Base-by-base conservation (phyloP, 179 eudicot genomes). In the Dionaea muscipula region DNA sequence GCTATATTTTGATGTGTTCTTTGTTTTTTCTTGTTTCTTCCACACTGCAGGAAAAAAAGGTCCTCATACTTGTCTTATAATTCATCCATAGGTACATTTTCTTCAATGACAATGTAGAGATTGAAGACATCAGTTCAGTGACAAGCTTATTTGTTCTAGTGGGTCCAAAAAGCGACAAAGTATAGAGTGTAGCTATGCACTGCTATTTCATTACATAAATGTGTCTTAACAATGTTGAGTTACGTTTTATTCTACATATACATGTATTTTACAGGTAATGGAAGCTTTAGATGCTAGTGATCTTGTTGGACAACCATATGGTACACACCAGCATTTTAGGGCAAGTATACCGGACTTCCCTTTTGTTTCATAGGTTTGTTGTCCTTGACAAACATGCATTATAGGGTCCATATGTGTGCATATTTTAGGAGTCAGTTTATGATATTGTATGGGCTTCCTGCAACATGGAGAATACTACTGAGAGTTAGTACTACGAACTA, bases 91-190 rank as follows among this genome's bases (percentile, higher is more conserved):
- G 89, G 81, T 82, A 82, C 62, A 77, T 82, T 60, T 82, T 82
- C 72, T 72, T 75, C 25, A 63, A 82, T 37, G 89, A 82, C 77
- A 79, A 82, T 62, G 81, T 82, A 67, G 89, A 82, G 67, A 63
- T 82, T 64, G 59, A 77, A 62, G 89, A 82, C 56, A 79, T 82
- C 61, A 74, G 81, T 22, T 51, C 68, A 31, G 59, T 61, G 64
- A 79, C 85, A 46, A 68, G 72, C 71, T 60, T 82, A 68, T 75
- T 79, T 70, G 85, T 64, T 38, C 65, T 82, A 40, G 56, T 77
- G 59, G 89, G 89, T 37, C 85, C 82, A 35, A 70, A 65, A 62
- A 77, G 82, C 65, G 49, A 74, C 69, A 61, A 77, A 64, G 85
- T 82, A 77, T 31, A 76, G 18, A 26, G 12, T 60, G 35, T 0